Evolutionary conservation across 257 asterid species (phyloP), one percentile per base, ranked within the genome.

Genomic region (Solanum virginianum): DNA sequence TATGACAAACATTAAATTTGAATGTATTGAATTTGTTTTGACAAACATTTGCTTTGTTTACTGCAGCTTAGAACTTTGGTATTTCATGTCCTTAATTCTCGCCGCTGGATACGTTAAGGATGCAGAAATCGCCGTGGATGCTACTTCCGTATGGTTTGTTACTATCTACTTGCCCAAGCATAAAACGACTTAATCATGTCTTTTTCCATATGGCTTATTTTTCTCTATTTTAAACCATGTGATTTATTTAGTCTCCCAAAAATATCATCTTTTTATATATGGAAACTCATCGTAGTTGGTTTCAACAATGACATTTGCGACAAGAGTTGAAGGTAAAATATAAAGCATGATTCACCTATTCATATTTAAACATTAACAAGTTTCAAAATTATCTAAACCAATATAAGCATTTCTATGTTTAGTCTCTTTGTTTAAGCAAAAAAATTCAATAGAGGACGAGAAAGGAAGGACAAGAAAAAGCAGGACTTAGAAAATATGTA

Each of bases 91-190:
- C 0, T 47, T 84, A 32, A 57, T 84, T 45, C 84, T 84, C 0
- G 59, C 81, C 20, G 87, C 87, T 22, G 87, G 87, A 49, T 84
- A 84, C 2, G 49, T 77, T 6, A 49, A 84, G 87, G 80, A 84
- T 66, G 87, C 87, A 22, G 87, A 84, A 74, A 59, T 84, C 17
- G 60, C 84, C 12, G 87, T 84, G 2, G 87, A 84, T 60, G 84
- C 87, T 29, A 56, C 80, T 47, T 84, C 87, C 7, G 75, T 84
- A 49, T 84, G 87, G 87, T 84, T n/a, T 55, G 87, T 29, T 66
- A 15, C 0, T 65, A 10, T 26, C 59, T 8, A 56, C 65, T 22
- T 65, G 43, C 8, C 3, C 26, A 1, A 26, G 43, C 18, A 57
- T 57, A 18, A 11, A 3, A 18, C 63, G 3, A 8, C 12, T 56